Base-by-base conservation (phyloP, 805 yeast species). In the Metschnikowia noctiluminum region DNA sequence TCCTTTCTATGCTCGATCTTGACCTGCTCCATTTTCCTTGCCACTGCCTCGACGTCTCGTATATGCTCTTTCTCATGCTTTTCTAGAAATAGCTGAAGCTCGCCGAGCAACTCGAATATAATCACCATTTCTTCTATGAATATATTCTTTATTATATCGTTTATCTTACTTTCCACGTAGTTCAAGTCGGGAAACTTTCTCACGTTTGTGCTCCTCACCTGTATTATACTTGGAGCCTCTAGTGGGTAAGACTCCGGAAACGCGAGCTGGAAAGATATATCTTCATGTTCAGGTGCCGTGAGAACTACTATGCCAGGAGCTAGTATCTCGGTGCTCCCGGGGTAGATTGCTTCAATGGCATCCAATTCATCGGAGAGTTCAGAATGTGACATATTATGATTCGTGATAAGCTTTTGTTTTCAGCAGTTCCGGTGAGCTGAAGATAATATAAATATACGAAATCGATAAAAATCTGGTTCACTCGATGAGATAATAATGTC, bases 331-430 rank as follows among this genome's bases (percentile, higher is more conserved):
- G 82, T 62, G 37, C 81, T 73, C 13, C 76, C 87, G 0, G 96
- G 97, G 61, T 81, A 92, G 11, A 94, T 92, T 3, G 97, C 94
- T 48, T 88, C 86, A 10, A 92, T 82, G 11, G 96, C 92, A 36
- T 79, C 82, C 15, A 89, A 66, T 61, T 92, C 99, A 46, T 89
- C 94, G 16, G 32, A 39, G 14, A 56, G 49, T 16, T 53, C 57
- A 32, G 49, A 28, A 14, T 40, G 34, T 11, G 46, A 15, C 55
- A 51, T 51, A 12, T 31, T 21, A 13, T 12, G n/a, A 16, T 43
- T 16, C 2, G 35, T 36, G 12, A 4, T 8, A 3, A 15, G 8
- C 6, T 9, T 36, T 6, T 7, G 4, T 10, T 14, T 36, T 36
- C 32, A 30, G 21, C 21, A 21, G 21, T 21, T 21, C 21, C 4